A percentile compares a stretch with the other conserved stretches of the same genome.
phyloP scores from a whole-genome alignment of 345 rosid genomes.

The Brassica nigra region DNA sequence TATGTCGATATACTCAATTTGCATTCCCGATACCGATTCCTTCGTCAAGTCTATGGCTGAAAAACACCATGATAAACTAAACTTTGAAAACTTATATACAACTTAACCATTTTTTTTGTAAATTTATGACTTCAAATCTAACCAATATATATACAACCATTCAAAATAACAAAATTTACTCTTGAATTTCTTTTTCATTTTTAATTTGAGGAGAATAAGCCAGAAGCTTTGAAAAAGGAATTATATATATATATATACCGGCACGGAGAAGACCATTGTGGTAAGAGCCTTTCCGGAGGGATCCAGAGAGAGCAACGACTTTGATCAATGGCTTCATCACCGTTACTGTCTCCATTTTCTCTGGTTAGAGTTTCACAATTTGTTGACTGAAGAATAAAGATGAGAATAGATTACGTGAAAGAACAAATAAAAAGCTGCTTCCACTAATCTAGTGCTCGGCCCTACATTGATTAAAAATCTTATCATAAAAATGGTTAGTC shows the following conservation, averaged over 20 bases:
- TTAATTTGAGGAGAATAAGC: background rate
- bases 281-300: constrained; percentile 72
- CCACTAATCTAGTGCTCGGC: constrained; percentile 1
- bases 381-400: background rate
- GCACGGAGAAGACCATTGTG: constrained; percentile 69
- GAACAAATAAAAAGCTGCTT: background rate
- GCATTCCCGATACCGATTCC: constrained; percentile 47
- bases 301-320: constrained; percentile 78
- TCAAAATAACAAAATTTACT: background rate
- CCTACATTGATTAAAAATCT: background rate
- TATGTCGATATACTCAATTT: constrained; percentile 58
- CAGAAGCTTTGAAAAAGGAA: background rate
- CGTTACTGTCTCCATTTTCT: constrained; percentile 45
- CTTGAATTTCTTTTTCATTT: background rate
- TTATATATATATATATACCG: constrained; percentile 42
- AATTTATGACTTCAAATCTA: background rate
- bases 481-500: constrained; percentile 2
- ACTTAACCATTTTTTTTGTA: background rate
- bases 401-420: background rate
- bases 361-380: background rate
- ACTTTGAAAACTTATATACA: background rate
- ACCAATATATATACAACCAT: background rate
- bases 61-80: background rate
- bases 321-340: constrained; percentile 52
- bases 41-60: constrained; percentile 52